These are phyloP conservation scores for Rhodocollybia butyracea DNA, from an alignment of 768 basidiomycete species.

Conservation along the genomic window DNA sequence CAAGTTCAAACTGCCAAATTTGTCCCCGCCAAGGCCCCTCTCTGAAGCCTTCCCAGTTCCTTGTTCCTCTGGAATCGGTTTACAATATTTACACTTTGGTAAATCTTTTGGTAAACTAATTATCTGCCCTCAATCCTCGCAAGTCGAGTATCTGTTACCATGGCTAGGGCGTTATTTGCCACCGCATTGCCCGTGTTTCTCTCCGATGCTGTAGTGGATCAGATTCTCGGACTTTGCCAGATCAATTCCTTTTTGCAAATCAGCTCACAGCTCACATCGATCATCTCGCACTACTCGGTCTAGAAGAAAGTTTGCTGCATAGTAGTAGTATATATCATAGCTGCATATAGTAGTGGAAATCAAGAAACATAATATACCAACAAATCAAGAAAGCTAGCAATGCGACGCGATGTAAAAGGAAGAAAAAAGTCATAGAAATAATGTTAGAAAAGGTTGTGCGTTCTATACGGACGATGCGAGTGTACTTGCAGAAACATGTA, in stretches of 20 bases:
- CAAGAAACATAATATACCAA: background rate
- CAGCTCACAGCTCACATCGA: too few species aligned
- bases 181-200: background rate
- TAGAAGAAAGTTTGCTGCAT: too few species aligned
- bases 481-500: too few species aligned
- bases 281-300: too few species aligned
- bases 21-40: too few species aligned
- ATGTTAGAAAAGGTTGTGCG: background rate
- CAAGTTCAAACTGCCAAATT: too few species aligned
- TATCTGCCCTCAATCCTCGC: too few species aligned
- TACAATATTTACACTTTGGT: too few species aligned
- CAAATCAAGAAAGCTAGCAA: conserved; percentile 7
- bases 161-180: background rate
- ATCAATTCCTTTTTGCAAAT: background rate
- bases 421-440: background rate
- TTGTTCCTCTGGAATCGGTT: too few species aligned
- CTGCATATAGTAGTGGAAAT: background rate
- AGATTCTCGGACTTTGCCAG: background rate
- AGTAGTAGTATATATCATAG: background rate
- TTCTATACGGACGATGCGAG: background rate
- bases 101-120: too few species aligned
- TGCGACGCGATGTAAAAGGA: too few species aligned
- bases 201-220: background rate
- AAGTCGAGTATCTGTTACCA: background rate
- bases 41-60: background rate